phyloP scores from a whole-genome alignment of 2,329 filamentous ascomycete species.

The Chaetothyriales sp. region DNA sequence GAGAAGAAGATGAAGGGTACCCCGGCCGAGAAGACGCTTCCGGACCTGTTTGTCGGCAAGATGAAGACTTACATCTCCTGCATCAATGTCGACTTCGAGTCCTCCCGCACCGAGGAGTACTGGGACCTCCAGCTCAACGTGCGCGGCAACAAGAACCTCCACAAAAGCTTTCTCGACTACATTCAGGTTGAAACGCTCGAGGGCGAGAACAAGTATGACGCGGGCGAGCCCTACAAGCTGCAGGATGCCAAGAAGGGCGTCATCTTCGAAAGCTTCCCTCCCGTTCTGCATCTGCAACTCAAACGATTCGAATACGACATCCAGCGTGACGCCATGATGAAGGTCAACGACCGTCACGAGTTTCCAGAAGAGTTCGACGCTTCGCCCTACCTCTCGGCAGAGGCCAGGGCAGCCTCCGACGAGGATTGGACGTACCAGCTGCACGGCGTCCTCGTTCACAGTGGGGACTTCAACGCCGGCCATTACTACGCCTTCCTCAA shows the following conservation, averaged over 20 bases:
- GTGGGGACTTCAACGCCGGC: constrained; percentile 88
- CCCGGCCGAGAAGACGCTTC: constrained; percentile 72
- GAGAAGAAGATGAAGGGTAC: constrained; percentile 98
- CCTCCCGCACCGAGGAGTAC: constrained; percentile 87
- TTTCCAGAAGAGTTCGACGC: constrained; percentile 44
- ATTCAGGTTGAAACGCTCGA: constrained; percentile 93
- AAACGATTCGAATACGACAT: constrained; percentile 98
- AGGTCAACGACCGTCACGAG: constrained; percentile 50
- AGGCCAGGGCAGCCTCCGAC: constrained; percentile 57
- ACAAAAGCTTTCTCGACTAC: constrained; percentile 93
- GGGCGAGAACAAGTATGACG: constrained; percentile 96
- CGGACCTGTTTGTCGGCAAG: constrained; percentile 89
- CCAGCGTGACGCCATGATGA: constrained; percentile 94
- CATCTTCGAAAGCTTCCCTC: constrained; percentile 89
- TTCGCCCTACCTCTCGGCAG: constrained; percentile 70
- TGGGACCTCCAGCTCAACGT: constrained; percentile 99
- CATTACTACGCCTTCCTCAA: constrained; percentile 98
- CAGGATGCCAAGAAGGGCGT: constrained; percentile 97
- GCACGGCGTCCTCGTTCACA: constrained; percentile 91
- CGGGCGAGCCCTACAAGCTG: constrained; percentile 73
- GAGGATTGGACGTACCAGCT: constrained; percentile 86
- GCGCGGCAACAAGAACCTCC: constrained; percentile 77
- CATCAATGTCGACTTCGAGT: constrained; percentile 97
- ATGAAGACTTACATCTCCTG: constrained; percentile 98
- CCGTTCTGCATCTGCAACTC: constrained; percentile 84